phyloP scores from a whole-genome alignment of 495 filamentous ascomycete species.

The Patellaria atrata region DNA sequence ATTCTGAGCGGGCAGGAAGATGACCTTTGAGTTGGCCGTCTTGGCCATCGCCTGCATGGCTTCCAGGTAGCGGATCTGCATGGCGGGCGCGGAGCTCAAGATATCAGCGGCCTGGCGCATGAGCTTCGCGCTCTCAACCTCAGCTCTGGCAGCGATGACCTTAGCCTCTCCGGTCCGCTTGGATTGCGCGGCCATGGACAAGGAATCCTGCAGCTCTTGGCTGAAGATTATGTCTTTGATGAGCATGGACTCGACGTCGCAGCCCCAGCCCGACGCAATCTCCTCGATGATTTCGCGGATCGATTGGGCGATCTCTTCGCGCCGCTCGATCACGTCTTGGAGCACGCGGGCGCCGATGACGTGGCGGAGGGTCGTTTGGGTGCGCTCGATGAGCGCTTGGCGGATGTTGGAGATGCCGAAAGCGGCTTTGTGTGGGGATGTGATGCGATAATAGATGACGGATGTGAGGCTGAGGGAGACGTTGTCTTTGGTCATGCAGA shows the following conservation, averaged over 20 bases:
- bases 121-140: conserved; percentile 92
- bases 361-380: conserved; percentile 94
- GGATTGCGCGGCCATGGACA: conserved; percentile 98
- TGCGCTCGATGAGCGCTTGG: conserved; percentile 91
- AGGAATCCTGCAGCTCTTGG: conserved; percentile 88
- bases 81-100: conserved; percentile 78
- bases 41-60: conserved; percentile 99
- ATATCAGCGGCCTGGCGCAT: conserved; percentile 99
- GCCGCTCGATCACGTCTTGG: conserved; percentile 97
- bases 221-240: conserved; percentile 99
- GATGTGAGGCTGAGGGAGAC: conserved; percentile 85
- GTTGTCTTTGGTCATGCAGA: conserved; percentile 99
- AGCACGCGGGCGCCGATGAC: conserved; percentile 92
- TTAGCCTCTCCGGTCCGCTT: conserved; percentile 98
- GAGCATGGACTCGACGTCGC: conserved; percentile 93
- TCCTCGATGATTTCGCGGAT: conserved; percentile 98
- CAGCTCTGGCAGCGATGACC: conserved; percentile 90
- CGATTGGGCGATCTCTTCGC: conserved; percentile 86
- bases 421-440: conserved; percentile 86
- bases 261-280: conserved; percentile 86
- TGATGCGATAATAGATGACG: conserved; percentile 99
- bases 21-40: conserved; percentile 87
- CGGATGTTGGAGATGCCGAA: conserved; percentile 93
- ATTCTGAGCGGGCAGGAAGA: conserved; percentile 60
- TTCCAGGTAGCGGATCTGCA: conserved; percentile 92